A percentile compares a stretch with the other conserved stretches of the same genome.
Conservation (phyloP, 257 asterid species). For the Agastache rugosa region DNA sequence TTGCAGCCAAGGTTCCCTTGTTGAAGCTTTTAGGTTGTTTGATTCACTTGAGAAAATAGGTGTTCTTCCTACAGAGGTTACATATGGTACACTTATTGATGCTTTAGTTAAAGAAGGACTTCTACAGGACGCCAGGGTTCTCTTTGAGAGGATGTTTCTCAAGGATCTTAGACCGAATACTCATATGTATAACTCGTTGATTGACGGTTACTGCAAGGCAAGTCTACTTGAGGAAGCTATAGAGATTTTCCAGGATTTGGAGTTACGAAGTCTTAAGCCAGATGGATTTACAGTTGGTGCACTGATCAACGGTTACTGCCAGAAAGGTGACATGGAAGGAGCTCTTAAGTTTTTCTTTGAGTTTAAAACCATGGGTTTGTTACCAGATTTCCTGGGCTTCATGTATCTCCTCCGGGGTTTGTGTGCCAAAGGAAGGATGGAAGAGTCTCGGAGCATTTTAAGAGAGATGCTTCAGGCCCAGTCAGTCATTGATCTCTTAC, state of each 20-base stretch:
- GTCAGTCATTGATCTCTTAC: slow-evolving; percentile 60
- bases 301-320: slow-evolving; percentile 73
- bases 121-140: slow-evolving; percentile 62
- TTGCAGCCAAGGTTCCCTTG: slow-evolving; percentile 77
- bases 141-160: slow-evolving; percentile 69
- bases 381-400: slow-evolving; percentile 86
- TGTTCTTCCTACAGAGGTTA: slow-evolving; percentile 70
- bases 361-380: slow-evolving; percentile 54
- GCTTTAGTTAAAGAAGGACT: slow-evolving; percentile 76
- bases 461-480: slow-evolving; percentile 76
- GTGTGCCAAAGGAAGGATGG: slow-evolving; percentile 94
- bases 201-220: slow-evolving; percentile 73
- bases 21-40: slow-evolving; percentile 86
- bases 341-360: slow-evolving; percentile 69
- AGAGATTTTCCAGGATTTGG: slow-evolving; percentile 65
- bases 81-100: slow-evolving; percentile 78
- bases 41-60: slow-evolving; percentile 66
- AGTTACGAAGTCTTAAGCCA: slow-evolving; percentile 55
- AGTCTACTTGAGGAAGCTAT: slow-evolving; percentile 66
- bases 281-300: slow-evolving; percentile 83
- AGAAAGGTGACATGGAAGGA: slow-evolving; percentile 87
- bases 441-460: slow-evolving; percentile 78
- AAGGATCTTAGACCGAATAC: slow-evolving; percentile 57
- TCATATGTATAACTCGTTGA: slow-evolving; percentile 76
- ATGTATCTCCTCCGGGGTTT: slow-evolving; percentile 74